Base-by-base conservation (phyloP, 2,329 filamentous ascomycete genomes). In the Penicillium sp. region DNA sequence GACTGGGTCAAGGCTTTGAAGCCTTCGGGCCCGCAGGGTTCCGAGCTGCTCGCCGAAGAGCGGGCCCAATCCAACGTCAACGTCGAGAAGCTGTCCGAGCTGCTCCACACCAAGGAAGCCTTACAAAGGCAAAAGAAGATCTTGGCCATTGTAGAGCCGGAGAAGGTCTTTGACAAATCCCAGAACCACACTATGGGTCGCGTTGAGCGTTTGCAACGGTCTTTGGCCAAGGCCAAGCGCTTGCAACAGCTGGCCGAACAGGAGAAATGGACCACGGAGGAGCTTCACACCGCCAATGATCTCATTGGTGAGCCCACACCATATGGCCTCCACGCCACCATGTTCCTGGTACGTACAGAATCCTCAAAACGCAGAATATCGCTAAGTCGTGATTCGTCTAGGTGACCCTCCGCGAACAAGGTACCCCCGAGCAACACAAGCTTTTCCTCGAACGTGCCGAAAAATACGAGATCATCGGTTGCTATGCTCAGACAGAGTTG, bases 401-500 rank as follows among this genome's bases (percentile, higher is more conserved):
- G 83, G 83, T 86, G 44, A 91, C 89, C 0, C 79, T 91, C 31
- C 80, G 83, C 27, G 87, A 89, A 63, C 90, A 92, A 77, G 85
- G 86, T 27, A 90, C 85, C 5, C 83, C 87, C 0, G 88, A 89
- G 69, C 90, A 93, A 71, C 86, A 89, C 66, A 85, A 89, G 71
- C 79, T 86, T 56, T 93, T 90, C 78, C 80, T 91, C 33, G 84
- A 89, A 69, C 84, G 79, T 37, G 89, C 89, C 1, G 79, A 85
- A 63, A 83, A 83, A 43, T 91, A 91, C 75, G 80, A 90, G 69
- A 84, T 86, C 66, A 89, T 91, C 63, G 90, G 90, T 52, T 92
- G 89, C 68, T 93, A 93, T 67, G 89, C 89, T 8, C 90, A 93
- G 74, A 93, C 90, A 0, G 90, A 93, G 74, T 77, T 93, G 41